phyloP scores from a whole-genome alignment of 2,329 filamentous ascomycete genomes.

The Biscogniauxia sp. region DNA sequence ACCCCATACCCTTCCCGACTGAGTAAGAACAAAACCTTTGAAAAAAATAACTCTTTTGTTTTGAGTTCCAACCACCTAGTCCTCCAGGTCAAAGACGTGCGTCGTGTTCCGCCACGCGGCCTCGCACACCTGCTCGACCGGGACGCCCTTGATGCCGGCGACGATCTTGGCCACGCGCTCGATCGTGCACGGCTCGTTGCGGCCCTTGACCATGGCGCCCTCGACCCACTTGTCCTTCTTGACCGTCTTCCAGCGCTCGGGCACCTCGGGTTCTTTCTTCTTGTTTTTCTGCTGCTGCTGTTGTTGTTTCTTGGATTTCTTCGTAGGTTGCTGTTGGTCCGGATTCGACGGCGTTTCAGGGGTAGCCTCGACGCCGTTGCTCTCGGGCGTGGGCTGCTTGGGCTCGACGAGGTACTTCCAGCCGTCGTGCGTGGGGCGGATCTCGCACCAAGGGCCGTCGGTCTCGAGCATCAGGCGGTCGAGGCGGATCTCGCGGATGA shows the following conservation, averaged over 20 bases:
- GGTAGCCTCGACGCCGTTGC: no score
- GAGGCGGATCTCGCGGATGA: constrained; percentile 76
- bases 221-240: constrained; percentile 96
- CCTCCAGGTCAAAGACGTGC: constrained; percentile 72
- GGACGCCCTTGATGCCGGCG: constrained; percentile 77
- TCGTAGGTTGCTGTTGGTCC: constrained; percentile 6
- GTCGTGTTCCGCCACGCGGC: constrained; percentile 81
- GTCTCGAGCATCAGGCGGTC: constrained; percentile 90
- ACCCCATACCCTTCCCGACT: no score
- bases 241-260: constrained; percentile 73
- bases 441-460: constrained; percentile 97
- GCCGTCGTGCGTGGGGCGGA: constrained; percentile 83
- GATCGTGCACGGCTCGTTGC: constrained; percentile 90
- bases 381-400: constrained; percentile 1
- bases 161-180: constrained; percentile 84
- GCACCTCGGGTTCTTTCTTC: constrained; percentile 64
- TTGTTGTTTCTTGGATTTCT: constrained; percentile 11
- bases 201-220: constrained; percentile 86
- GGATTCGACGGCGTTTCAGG: constrained; percentile 2
- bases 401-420: constrained; percentile 62
- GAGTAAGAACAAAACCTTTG: no score
- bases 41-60: neutral
- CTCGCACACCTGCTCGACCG: constrained; percentile 80
- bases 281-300: constrained; percentile 14
- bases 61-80: constrained; percentile 19